These are phyloP conservation scores for Venustampulla echinocandica DNA, from an alignment of 495 filamentous ascomycete species.

Conservation along the genomic window DNA sequence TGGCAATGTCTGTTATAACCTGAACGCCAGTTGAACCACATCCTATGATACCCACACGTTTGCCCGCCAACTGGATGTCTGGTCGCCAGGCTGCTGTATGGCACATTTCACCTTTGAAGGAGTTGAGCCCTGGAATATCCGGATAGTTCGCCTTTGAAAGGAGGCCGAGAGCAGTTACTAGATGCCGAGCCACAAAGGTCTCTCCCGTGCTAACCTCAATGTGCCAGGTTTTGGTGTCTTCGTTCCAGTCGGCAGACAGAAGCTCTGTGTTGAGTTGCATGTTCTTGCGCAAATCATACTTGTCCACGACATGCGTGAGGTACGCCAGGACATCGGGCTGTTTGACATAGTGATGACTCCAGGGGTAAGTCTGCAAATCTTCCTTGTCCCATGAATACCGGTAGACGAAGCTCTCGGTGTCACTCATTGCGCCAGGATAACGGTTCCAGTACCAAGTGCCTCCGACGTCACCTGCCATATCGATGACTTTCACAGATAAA, in stretches of 20 bases:
- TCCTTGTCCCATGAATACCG: constrained; percentile 44
- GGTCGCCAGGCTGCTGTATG: constrained; percentile 47
- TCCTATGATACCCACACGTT: constrained; percentile 45
- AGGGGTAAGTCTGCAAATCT: constrained; percentile 40
- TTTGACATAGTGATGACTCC: constrained; percentile 31
- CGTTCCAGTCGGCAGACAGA: constrained; percentile 6
- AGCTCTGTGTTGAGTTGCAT: constrained; percentile 26
- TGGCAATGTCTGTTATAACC: constrained; percentile 30
- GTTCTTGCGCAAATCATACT: constrained; percentile 44
- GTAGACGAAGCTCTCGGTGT: constrained; percentile 45
- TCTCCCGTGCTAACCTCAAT: neutral
- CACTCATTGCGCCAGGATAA: constrained; percentile 46
- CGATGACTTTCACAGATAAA: constrained; percentile 33
- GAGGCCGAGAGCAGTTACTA: constrained; percentile 25
- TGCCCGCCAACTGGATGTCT: constrained; percentile 34
- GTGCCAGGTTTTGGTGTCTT: neutral
- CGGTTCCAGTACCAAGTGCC: constrained; percentile 53
- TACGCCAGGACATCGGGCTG: constrained; percentile 50
- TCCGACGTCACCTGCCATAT: constrained; percentile 65
- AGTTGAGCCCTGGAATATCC: constrained; percentile 40
- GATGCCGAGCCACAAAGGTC: neutral
- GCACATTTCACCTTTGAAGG: constrained; percentile 43
- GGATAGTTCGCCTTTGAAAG: constrained; percentile 34
- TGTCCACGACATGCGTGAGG: constrained; percentile 42
- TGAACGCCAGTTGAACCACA: constrained; percentile 48